Evolutionary conservation across 1,284 basidiomycete species (phyloP).

Genomic region (Boletus sp.): DNA sequence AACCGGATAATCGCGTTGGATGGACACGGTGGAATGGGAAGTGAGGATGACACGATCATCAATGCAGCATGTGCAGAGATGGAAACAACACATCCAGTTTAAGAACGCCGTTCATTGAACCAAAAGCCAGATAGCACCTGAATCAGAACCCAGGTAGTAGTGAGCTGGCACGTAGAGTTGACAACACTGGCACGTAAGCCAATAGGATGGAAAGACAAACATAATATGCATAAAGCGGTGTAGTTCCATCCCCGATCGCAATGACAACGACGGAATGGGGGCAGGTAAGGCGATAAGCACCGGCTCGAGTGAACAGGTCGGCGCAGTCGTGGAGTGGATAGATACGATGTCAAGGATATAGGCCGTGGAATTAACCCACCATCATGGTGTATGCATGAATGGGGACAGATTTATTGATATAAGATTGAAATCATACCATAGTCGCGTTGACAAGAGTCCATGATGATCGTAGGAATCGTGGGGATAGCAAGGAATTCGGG

Average conservation of each 20-base stretch:
- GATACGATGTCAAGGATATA: not conserved
- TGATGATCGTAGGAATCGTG: constrained; percentile 21
- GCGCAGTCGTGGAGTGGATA: not conserved
- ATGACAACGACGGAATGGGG: not conserved
- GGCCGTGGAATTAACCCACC: not conserved
- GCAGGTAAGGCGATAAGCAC: not conserved
- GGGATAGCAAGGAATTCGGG: constrained; percentile 14
- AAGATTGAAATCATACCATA: constrained; percentile 1
- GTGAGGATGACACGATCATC: not conserved
- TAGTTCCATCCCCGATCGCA: not conserved
- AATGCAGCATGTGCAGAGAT: not conserved
- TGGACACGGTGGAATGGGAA: not conserved
- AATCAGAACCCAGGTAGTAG: constrained; percentile 4
- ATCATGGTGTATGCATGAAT: constrained; percentile 11
- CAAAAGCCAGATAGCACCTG: not conserved
- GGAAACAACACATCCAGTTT: not conserved
- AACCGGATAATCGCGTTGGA: not conserved
- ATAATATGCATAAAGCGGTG: not conserved
- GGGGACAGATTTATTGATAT: constrained; percentile 13
- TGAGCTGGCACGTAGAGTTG: not conserved
- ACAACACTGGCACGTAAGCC: not conserved
- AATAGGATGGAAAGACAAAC: not conserved
- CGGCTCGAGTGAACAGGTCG: not conserved
- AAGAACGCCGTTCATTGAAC: constrained; percentile 2
- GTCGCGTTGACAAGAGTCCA: constrained; percentile 12